Conservation (phyloP, 31 red algal genomes). For the Porphyra umbilicalis region DNA sequence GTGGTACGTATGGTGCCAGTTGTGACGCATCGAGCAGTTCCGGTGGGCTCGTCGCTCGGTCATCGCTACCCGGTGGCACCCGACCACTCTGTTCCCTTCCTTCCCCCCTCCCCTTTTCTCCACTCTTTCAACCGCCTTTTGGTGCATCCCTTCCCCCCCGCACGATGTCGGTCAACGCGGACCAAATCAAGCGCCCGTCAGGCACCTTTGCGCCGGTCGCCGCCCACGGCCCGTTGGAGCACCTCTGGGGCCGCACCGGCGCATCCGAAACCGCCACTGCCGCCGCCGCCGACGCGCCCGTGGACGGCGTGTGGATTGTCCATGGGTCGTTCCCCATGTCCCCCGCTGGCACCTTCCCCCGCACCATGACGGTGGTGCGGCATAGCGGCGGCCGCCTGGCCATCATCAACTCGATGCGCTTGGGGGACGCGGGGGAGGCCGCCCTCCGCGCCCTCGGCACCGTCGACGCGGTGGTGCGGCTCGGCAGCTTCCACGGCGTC, state of each 20-base stretch:
- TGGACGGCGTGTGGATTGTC: neutral
- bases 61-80: too few species aligned
- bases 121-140: too few species aligned
- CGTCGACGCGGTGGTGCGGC: neutral
- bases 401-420: neutral
- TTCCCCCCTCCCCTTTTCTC: too few species aligned
- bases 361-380: neutral
- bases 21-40: too few species aligned
- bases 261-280: too few species aligned
- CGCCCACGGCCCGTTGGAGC: neutral
- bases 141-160: neutral
- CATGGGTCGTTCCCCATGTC: neutral
- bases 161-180: neutral
- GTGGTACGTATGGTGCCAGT: too few species aligned
- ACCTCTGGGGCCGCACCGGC: neutral
- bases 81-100: too few species aligned
- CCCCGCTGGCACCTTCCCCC: neutral
- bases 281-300: too few species aligned
- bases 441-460: neutral
- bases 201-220: neutral
- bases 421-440: neutral
- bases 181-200: neutral
- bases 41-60: too few species aligned
- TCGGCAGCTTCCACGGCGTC: neutral
- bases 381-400: neutral